phyloP scores from a whole-genome alignment of 2,329 filamentous ascomycete genomes.

The Zymoseptoria brevis region DNA sequence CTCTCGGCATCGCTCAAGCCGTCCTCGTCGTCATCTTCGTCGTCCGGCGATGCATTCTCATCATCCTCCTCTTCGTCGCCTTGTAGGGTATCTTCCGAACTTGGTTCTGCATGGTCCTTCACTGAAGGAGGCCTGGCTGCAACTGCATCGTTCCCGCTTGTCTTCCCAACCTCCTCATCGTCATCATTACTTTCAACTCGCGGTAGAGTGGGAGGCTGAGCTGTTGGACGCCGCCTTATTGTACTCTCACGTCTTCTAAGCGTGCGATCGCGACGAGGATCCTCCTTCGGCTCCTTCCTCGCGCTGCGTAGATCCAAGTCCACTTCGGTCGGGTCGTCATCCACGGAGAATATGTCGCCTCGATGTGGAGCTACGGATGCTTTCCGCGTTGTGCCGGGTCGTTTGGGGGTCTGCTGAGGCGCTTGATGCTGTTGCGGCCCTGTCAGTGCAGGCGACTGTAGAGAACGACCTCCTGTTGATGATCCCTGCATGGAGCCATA shows the following conservation, averaged over 20 bases:
- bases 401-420: constrained; percentile 44
- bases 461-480: constrained; percentile 10
- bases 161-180: constrained; percentile 31
- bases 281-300: constrained; percentile 18
- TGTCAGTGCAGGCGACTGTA: neutral
- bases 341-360: constrained; percentile 80
- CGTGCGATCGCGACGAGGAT: constrained; percentile 20
- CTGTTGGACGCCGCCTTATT: constrained; percentile 41
- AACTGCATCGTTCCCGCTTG: constrained; percentile 18
- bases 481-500: constrained; percentile 23
- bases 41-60: constrained; percentile 35
- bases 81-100: constrained; percentile 34
- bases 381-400: constrained; percentile 63
- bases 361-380: constrained; percentile 73
- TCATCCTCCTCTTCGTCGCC: constrained; percentile 30
- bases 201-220: constrained; percentile 38
- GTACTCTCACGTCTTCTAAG: constrained; percentile 46
- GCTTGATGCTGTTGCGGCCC: constrained; percentile 10
- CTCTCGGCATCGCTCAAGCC: constrained; percentile 88
- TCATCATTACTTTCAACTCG: constrained; percentile 44
- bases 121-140: constrained; percentile 6
- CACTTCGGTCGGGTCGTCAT: constrained; percentile 77
- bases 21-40: constrained; percentile 55
- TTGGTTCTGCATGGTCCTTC: constrained; percentile 19
- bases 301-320: constrained; percentile 55